These are phyloP conservation scores for Verticillium klebahnii DNA, from an alignment of 2,329 filamentous ascomycete genomes.

Conservation along the genomic window DNA sequence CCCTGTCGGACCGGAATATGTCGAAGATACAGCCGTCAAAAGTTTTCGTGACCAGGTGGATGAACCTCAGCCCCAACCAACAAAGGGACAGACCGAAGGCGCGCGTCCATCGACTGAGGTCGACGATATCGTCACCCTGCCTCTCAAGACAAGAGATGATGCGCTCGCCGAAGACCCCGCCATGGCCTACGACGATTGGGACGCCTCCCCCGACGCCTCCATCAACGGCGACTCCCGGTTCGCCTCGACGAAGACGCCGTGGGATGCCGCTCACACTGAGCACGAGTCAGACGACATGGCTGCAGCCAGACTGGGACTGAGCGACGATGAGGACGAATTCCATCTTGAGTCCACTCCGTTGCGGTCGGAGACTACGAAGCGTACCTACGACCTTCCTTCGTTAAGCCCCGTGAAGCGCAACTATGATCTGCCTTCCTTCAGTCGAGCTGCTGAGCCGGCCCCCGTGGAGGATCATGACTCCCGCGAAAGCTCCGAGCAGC, in stretches of 20 bases:
- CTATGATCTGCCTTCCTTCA: not conserved
- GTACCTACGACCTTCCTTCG: not conserved
- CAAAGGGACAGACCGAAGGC: not conserved
- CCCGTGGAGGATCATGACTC: not conserved
- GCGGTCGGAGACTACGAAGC: not conserved
- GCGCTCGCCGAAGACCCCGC: not conserved
- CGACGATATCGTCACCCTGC: not conserved
- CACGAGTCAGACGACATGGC: constrained; percentile 1
- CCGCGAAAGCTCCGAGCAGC: not conserved
- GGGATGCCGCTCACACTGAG: not conserved
- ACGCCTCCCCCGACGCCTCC: not conserved
- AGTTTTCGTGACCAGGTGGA: constrained; percentile 2
- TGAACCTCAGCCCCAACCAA: not conserved
- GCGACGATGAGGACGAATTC: not conserved
- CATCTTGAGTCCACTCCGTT: not conserved
- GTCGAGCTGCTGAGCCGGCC: not conserved
- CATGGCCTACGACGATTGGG: not conserved
- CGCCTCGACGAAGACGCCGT: not conserved
- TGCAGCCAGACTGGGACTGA: not conserved
- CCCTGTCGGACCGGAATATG: not conserved
- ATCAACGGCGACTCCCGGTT: not conserved
- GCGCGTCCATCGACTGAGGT: not conserved
- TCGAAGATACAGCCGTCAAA: not conserved
- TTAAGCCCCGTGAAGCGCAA: not conserved
- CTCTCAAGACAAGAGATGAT: not conserved